A percentile compares a stretch with the other conserved stretches of the same genome.
phyloP scores from a whole-genome alignment of 2,329 filamentous ascomycete species.

The Emericellopsis atlantica region DNA sequence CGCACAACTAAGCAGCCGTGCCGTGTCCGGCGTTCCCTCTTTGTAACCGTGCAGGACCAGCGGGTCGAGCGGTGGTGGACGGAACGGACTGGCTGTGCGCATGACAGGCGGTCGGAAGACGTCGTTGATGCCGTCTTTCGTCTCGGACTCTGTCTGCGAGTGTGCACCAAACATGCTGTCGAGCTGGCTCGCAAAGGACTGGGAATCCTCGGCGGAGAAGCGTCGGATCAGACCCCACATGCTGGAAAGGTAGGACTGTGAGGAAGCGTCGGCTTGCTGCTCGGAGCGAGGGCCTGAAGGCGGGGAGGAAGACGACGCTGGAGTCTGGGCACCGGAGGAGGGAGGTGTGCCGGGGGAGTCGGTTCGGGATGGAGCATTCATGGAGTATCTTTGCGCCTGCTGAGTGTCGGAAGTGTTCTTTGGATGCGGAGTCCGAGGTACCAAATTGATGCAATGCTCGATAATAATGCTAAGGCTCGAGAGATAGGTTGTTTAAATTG shows the following conservation, averaged over 20 bases:
- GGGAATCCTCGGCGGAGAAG: slow-evolving; percentile 37
- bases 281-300: neutral
- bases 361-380: neutral
- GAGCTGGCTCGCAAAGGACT: slow-evolving; percentile 12
- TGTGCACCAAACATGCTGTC: slow-evolving; percentile 11
- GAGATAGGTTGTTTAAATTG: too few species aligned
- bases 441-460: neutral
- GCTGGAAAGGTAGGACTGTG: slow-evolving; percentile 12
- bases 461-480: too few species aligned
- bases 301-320: neutral
- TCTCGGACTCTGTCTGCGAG: neutral
- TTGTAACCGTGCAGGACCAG: slow-evolving; percentile 57
- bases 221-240: slow-evolving; percentile 55
- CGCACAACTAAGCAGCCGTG: slow-evolving; percentile 55
- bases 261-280: slow-evolving; percentile 1
- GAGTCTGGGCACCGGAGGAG: slow-evolving; percentile 4
- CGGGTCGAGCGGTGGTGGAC: slow-evolving; percentile 79
- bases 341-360: slow-evolving; percentile 3
- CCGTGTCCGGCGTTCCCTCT: slow-evolving; percentile 42
- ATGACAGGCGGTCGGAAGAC: slow-evolving; percentile 33
- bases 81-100: slow-evolving; percentile 64
- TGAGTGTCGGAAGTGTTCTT: neutral
- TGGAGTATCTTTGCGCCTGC: neutral
- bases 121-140: slow-evolving; percentile 36
- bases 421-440: neutral